Evolutionary conservation across 129 eudicot genomes (phyloP), one percentile per base, ranked within the genome.

Genomic region (Arctium lappa): DNA sequence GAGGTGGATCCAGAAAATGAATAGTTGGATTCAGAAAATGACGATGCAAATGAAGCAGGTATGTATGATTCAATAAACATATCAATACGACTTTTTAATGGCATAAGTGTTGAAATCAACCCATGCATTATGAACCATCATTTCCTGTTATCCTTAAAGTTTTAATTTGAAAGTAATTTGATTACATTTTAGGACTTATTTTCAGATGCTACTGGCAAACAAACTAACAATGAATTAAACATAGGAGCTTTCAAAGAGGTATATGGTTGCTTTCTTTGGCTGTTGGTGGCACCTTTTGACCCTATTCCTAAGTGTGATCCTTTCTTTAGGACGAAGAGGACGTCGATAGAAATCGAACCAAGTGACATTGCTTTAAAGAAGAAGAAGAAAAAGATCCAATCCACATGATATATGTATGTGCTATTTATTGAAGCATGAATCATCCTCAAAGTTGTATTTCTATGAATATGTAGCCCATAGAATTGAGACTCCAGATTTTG

Each of bases 331-430:
- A 84, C 92, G 34, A 92, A 95, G 83, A 88, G 97, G 81, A 87
- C 88, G 93, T 88, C 97, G 31, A 84, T 89, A 30, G 97, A 91
- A 85, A 83, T 85, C 13, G 97, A 85, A 76, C 91, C 92, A 2
- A 85, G 87, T 76, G 84, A 86, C 74, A 53, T 62, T 63, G 86
- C 86, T 44, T 83, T 97, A 27, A 91, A 89, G 90, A 95, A 95
- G 88, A 92, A 91, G 83, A 83, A 86, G 85, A 91, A 22, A 22
- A 22, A 22, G 27, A 22, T 22, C 27, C 27, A 22, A 22, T 22
- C 27, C 27, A 22, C 27, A 22, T 22, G 27, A 22, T 22, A 22
- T 22, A 22, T 22, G 27, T 22, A 22, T 22, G 27, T 22, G 27
- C 27, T 22, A 22, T 22, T 22, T 22, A 22, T 22, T 22, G 27